Evolutionary conservation across 2,329 filamentous ascomycete genomes (phyloP).

Genomic region (Penicillium sp.): DNA sequence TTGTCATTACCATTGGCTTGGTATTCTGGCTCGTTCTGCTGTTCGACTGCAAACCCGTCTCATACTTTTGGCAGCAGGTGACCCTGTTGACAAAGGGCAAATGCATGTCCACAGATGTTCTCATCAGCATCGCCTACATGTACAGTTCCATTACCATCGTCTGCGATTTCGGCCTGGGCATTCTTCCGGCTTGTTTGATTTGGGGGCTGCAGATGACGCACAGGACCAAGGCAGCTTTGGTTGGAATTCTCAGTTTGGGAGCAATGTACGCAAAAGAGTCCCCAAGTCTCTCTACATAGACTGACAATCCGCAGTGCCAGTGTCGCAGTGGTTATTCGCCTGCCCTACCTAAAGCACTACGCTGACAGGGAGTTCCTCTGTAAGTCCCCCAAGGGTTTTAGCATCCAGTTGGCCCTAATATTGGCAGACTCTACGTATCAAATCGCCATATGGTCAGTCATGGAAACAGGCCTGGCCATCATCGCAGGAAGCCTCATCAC

Average conservation of each 20-base stretch:
- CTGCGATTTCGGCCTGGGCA: conserved; percentile 55
- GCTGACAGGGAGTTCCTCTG: conserved; percentile 31
- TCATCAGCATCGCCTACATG: conserved; percentile 58
- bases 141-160: conserved; percentile 51
- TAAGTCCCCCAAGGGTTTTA: conserved; percentile 11
- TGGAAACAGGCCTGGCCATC: conserved; percentile 43
- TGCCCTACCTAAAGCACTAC: conserved; percentile 27
- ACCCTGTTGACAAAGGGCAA: conserved; percentile 35
- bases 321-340: conserved; percentile 31
- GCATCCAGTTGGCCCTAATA: conserved; percentile 14
- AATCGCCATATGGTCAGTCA: conserved; percentile 46
- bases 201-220: conserved; percentile 60
- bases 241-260: conserved; percentile 59
- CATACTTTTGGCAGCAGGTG: conserved; percentile 53
- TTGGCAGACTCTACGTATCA: conserved; percentile 47
- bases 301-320: conserved; percentile 24
- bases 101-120: conserved; percentile 50
- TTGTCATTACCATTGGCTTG: conserved; percentile 49
- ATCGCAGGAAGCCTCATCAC: conserved; percentile 43
- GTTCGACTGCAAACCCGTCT: conserved; percentile 57
- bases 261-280: conserved; percentile 41
- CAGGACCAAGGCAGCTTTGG: conserved; percentile 57
- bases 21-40: conserved; percentile 56
- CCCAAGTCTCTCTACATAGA: neutral
- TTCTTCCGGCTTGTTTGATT: conserved; percentile 59